phyloP scores from a whole-genome alignment of 1,284 basidiomycete genomes.

The Rhodotorula sp. region DNA sequence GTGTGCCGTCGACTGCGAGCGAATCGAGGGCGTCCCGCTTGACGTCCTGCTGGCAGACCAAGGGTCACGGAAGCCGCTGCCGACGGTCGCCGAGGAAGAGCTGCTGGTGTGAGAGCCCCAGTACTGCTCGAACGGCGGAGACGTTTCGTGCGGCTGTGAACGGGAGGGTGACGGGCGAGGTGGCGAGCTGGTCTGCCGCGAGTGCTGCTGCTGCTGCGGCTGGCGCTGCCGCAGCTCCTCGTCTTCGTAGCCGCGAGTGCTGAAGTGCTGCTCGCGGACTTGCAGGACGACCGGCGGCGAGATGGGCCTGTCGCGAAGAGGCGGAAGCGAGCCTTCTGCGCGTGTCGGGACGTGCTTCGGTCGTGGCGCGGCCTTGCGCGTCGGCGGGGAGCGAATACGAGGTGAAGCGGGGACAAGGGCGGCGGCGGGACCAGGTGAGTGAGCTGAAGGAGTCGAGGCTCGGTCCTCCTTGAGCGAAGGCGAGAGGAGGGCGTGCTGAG shows the following conservation, averaged over 20 bases:
- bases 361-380: neutral
- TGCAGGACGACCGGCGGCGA: neutral
- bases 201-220: constrained; percentile 11
- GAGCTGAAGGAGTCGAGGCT: too few relatives aligned
- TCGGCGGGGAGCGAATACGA: neutral
- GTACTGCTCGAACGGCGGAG: neutral
- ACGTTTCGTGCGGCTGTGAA: neutral
- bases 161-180: neutral
- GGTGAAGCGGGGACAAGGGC: neutral
- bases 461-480: neutral
- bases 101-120: neutral
- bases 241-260: neutral
- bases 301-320: neutral
- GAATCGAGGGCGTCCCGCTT: neutral
- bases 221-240: constrained; percentile 16
- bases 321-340: neutral
- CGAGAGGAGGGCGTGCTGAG: constrained; percentile 3
- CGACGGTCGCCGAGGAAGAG: neutral
- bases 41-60: neutral
- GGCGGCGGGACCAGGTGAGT: neutral
- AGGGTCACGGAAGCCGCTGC: constrained; percentile 9
- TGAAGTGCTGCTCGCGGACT: too few relatives aligned
- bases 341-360: neutral
- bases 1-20: neutral
- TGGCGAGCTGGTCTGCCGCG: neutral